Evolutionary conservation across 1,284 basidiomycete genomes (phyloP), one percentile per base, ranked within the genome.

Genomic region (Butyriboletus appendiculatus): DNA sequence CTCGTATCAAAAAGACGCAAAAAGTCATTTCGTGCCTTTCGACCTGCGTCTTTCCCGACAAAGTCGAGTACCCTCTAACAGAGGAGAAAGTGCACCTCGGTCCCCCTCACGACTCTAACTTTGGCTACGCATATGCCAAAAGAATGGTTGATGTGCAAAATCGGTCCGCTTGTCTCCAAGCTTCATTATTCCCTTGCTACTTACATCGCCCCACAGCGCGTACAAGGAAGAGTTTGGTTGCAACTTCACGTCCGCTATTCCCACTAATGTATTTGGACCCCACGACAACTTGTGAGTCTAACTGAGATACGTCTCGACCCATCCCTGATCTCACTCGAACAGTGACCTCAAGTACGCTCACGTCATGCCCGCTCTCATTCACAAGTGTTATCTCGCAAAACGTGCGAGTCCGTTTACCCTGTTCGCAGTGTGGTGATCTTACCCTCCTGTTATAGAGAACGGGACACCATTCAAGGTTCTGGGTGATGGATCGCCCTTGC

Each of bases 101-200:
- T 8, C 89, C 90, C 32, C 94, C 94, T 5, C 94, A 96, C 67
- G 78, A 86, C 55, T 91, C 88, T 62, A 96, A 96, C 78, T 95
- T 92, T 74, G 94, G 93, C 16, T 96, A 96, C 63, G 88, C 94
- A 1, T 88, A 96, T 62, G 92, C 92, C 34, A 96, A 96, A 75
- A 81, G 94, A n/a, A 81, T 96, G 77, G 92, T 96, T 4, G 94
- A 96, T 69, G 85, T 95, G 2, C 90, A 94, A 68, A 96, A 96
- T 67, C 92, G 89, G 92, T 94, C 58, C 52, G 86, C 67, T 40
- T 20, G 2, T 18, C n/a, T 46, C 34, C 26, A 35, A 18, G 3
- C 12, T 11, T 39, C 35, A n/a, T 51, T 34, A 8, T 20, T 0
- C 0, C 20, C 16, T 26, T 10, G 6, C 39, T 12, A 38, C 50